Conservation (phyloP, 1,139 yeast genomes). For the Arxiozyma slooffiae region DNA sequence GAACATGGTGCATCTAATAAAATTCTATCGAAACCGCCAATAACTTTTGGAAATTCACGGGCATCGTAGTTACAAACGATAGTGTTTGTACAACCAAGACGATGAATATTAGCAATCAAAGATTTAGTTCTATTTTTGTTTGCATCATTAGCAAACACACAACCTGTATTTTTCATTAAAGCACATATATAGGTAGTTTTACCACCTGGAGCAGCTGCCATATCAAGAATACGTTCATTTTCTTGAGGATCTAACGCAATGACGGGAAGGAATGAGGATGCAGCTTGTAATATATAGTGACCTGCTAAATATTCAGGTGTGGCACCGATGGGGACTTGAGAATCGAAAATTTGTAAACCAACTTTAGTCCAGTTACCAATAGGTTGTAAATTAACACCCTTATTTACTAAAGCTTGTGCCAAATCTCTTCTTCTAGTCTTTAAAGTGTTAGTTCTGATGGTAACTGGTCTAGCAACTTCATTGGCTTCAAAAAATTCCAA, state of each 20-base stretch:
- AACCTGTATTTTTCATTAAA: constrained; percentile 94
- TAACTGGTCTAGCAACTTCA: constrained; percentile 91
- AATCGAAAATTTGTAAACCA: constrained; percentile 91
- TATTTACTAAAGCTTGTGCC: constrained; percentile 87
- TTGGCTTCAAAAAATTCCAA: constrained; percentile 97
- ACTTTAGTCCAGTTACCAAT: constrained; percentile 98
- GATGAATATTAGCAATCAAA: constrained; percentile 91
- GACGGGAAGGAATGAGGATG: constrained; percentile 93
- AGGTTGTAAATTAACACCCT: constrained; percentile 96
- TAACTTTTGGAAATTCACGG: constrained; percentile 93
- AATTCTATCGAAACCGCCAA: constrained; percentile 95
- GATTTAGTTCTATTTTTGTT: constrained; percentile 94
- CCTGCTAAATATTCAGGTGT: constrained; percentile 98
- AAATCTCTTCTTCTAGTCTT: constrained; percentile 91
- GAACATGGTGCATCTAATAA: constrained; percentile 98
- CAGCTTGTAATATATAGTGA: constrained; percentile 95
- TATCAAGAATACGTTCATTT: constrained; percentile 87
- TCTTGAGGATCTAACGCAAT: constrained; percentile 97
- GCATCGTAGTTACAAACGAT: constrained; percentile 97
- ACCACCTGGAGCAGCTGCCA: constrained; percentile 99
- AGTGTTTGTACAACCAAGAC: constrained; percentile 93
- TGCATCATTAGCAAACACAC: constrained; percentile 94
- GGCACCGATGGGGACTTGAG: constrained; percentile 98
- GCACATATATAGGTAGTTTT: constrained; percentile 95
- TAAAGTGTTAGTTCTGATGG: constrained; percentile 92